A percentile compares a stretch with the other conserved stretches of the same genome.
Conservation (phyloP, 805 yeast species). For the Candida tallmaniae region DNA sequence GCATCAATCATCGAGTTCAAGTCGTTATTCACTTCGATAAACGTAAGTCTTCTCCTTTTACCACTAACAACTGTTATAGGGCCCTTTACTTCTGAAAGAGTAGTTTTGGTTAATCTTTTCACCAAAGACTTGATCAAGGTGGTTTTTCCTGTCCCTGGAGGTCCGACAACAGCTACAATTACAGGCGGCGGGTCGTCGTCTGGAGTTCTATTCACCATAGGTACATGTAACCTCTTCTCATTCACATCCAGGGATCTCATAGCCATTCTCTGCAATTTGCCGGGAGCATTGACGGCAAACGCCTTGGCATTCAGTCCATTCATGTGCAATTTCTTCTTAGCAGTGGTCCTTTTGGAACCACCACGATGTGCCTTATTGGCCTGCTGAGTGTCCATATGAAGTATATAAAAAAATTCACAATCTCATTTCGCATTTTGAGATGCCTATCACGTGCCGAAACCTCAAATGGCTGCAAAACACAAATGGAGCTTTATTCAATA, state of each 20-base stretch:
- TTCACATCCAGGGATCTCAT: slow-evolving; percentile 76
- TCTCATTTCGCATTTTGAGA: not conserved
- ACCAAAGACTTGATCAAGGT: slow-evolving; percentile 87
- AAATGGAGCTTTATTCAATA: not conserved
- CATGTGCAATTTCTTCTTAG: slow-evolving; percentile 82
- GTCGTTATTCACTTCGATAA: slow-evolving; percentile 90
- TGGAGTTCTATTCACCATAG: slow-evolving; percentile 96
- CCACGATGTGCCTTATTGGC: slow-evolving; percentile 81
- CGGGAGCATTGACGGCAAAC: slow-evolving; percentile 55
- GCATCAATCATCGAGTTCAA: slow-evolving; percentile 93
- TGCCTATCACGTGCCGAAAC: not conserved
- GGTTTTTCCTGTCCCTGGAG: slow-evolving; percentile 97
- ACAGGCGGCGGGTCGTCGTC: slow-evolving; percentile 98
- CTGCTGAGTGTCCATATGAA: slow-evolving; percentile 40
- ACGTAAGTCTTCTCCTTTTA: slow-evolving; percentile 85
- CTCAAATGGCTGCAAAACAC: not conserved
- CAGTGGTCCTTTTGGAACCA: slow-evolving; percentile 42
- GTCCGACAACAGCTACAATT: slow-evolving; percentile 95
- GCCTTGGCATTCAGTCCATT: slow-evolving; percentile 60
- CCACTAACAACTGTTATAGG: slow-evolving; percentile 97
- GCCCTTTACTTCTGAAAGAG: slow-evolving; percentile 83
- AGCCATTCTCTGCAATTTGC: slow-evolving; percentile 80
- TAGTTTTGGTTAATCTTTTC: slow-evolving; percentile 81
- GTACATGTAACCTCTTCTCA: slow-evolving; percentile 87
- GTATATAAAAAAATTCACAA: not conserved